Conservation (phyloP, 352 stramenopile genomes). For the Phytophthora megakarya region DNA sequence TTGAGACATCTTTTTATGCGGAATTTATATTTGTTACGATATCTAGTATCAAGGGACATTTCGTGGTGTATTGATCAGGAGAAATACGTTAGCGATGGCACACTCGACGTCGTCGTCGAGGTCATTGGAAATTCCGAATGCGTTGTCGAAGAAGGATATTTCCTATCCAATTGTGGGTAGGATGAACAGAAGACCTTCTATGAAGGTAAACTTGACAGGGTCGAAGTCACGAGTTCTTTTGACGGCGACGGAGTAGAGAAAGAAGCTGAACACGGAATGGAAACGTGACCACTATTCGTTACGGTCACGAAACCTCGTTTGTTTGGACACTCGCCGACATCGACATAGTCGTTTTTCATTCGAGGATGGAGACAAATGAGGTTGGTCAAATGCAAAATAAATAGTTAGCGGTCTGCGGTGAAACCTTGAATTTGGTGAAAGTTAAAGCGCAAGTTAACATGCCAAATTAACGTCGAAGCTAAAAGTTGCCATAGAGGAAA, state of each 20-base stretch:
- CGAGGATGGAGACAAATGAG: slow-evolving; percentile 1
- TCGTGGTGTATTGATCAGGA: slow-evolving; percentile 25
- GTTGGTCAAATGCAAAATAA: slow-evolving; percentile 34
- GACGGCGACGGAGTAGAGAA: slow-evolving; percentile 7
- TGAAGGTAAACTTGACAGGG: background rate
- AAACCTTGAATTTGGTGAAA: too few species aligned
- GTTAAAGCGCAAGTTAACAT: too few species aligned
- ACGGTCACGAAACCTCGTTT: slow-evolving; percentile 11
- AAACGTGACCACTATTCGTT: slow-evolving; percentile 1
- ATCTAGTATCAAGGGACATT: too few species aligned
- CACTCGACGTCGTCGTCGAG: slow-evolving; percentile 4
- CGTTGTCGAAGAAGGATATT: slow-evolving; percentile 11
- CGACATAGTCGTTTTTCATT: slow-evolving; percentile 5
- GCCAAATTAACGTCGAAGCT: too few species aligned
- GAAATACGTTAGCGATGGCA: slow-evolving; percentile 27
- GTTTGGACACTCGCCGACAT: slow-evolving; percentile 6
- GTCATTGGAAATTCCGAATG: slow-evolving; percentile 38
- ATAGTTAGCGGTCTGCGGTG: slow-evolving; percentile 39
- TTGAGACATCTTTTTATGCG: too few species aligned
- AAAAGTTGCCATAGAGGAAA: too few species aligned
- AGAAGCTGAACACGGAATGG: slow-evolving; percentile 5
- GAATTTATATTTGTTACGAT: too few species aligned
- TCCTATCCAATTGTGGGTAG: slow-evolving; percentile 10
- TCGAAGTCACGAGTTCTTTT: slow-evolving; percentile 7
- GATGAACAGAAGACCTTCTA: slow-evolving; percentile 25